A percentile compares a stretch with the other conserved stretches of the same genome.
phyloP scores from a whole-genome alignment of 352 stramenopile genomes.

The Phytophthora parvispora region DNA sequence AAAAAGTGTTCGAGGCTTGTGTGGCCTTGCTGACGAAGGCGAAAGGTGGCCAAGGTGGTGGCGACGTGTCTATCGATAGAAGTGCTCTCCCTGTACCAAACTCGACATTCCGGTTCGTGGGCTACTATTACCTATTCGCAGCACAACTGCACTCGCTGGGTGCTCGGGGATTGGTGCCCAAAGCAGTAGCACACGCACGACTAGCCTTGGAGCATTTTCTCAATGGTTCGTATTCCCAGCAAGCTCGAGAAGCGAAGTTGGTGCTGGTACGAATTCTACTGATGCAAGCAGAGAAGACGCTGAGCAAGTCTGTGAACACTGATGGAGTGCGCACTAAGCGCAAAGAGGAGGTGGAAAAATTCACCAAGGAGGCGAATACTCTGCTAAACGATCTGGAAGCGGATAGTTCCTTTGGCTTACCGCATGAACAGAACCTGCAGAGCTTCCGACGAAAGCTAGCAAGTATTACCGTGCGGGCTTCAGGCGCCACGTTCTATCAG shows the following conservation, averaged over 20 bases:
- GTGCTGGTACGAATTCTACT: slow-evolving; percentile 41
- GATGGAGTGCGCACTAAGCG: slow-evolving; percentile 21
- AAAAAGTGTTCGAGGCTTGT: slow-evolving; percentile 46
- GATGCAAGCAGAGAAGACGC: slow-evolving; percentile 18
- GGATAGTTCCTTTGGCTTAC: too few species aligned
- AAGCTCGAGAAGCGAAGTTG: slow-evolving; percentile 26
- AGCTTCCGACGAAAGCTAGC: neutral
- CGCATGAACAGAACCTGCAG: slow-evolving; percentile 17
- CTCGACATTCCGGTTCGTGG: slow-evolving; percentile 38
- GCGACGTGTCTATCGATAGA: slow-evolving; percentile 24
- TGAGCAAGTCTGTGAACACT: slow-evolving; percentile 18
- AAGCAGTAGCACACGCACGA: slow-evolving; percentile 19
- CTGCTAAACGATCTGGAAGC: too few species aligned
- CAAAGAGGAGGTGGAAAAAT: slow-evolving; percentile 1
- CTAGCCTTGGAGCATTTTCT: slow-evolving; percentile 24
- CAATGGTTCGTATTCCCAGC: slow-evolving; percentile 12
- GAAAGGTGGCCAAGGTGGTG: slow-evolving; percentile 28
- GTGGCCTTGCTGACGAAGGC: slow-evolving; percentile 37
- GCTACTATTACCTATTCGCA: slow-evolving; percentile 40
- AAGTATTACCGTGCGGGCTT: slow-evolving; percentile 14
- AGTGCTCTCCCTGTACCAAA: slow-evolving; percentile 40
- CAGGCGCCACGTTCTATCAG: slow-evolving; percentile 41
- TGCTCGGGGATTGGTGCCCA: slow-evolving; percentile 1
- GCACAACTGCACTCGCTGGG: too few species aligned
- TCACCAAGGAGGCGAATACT: slow-evolving; percentile 3